phyloP scores from a whole-genome alignment of 306 rosid genomes.

The Trifolium subterraneum region DNA sequence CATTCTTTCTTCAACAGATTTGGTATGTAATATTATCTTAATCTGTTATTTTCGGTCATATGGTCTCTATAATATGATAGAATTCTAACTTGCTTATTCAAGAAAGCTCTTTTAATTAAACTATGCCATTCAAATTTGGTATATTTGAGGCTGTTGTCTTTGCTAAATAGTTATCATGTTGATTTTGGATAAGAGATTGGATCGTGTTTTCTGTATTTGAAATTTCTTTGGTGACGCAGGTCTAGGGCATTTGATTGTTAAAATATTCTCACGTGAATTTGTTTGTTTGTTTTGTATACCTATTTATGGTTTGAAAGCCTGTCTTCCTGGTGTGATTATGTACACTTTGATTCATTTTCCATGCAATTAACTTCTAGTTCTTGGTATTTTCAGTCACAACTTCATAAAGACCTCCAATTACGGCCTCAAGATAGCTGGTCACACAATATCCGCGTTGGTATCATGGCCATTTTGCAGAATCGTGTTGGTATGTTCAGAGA shows the following conservation, averaged over 20 bases:
- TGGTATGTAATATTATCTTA: conserved; percentile 55
- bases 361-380: conserved; percentile 36
- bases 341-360: conserved; percentile 30
- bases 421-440: conserved; percentile 65
- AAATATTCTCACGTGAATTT: conserved; percentile 4
- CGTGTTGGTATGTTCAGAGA: conserved; percentile 76
- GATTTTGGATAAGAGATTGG: conserved; percentile 24
- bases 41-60: conserved; percentile 28
- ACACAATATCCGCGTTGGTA: conserved; percentile 64
- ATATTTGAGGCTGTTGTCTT: conserved; percentile 26
- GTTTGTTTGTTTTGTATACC: conserved; percentile 29
- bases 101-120: conserved; percentile 29
- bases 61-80: conserved; percentile 12
- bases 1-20: conserved; percentile 61
- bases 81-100: conserved; percentile 14
- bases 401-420: conserved; percentile 56
- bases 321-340: conserved; percentile 27
- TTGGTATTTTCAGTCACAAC: conserved; percentile 55
- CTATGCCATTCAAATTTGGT: conserved; percentile 28
- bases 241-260: conserved; percentile 4
- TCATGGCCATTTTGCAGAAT: conserved; percentile 80
- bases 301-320: conserved; percentile 25
- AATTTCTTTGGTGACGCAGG: conserved; percentile 23
- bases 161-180: conserved; percentile 17
- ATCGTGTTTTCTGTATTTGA: conserved; percentile 11